Evolutionary conservation across 352 stramenopile species (phyloP), one percentile per base, ranked within the genome.

Genomic region (Albugo laibachii): DNA sequence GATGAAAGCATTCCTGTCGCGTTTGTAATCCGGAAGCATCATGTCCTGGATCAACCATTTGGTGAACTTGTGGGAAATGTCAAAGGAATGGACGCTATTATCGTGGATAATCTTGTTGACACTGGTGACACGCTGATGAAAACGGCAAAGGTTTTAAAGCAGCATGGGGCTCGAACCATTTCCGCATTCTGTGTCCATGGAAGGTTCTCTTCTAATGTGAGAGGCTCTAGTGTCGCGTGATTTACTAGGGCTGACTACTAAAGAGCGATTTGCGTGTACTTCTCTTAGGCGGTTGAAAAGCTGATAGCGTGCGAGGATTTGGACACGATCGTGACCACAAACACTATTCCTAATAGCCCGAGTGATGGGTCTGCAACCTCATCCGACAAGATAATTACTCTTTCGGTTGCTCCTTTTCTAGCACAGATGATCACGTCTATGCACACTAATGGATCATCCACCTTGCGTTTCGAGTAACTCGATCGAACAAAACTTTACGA

Each of bases 381-480:
- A 31, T 66, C 65, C 10, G 43, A 56, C 41, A 91, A 91, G 64
- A 83, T 87, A 43, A 70, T 84, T 49, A 88, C 73, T 57, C 60
- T 91, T 19, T 87, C 74, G 12, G 78, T 87, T 38, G 78, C 78
- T 41, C 72, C 78, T 2, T 88, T 91, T 61, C 83, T 91, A 54
- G 78, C 74, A 44, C 74, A 91, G 60, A 73, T 86, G 49, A 91
- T 91, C 58, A 86, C 75, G 51, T 87, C 72, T 57, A 91, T 91
- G 53, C 78, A 87, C 66, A 80, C 56, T 37, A 91, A 91, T 54
- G 60, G 70, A 59, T 87, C 78, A 31, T 31, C 8, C 8, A 31
- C 24, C 3, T 31, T 31, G 24, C 24, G 24, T 8, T 31, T 31
- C 8, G 24, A 31, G 24, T 31, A 8, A 8, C 8, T 31, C 8